A percentile compares a stretch with the other conserved stretches of the same genome.
phyloP scores from a whole-genome alignment of 768 basidiomycete genomes.

The Exsudoporus frostii region DNA sequence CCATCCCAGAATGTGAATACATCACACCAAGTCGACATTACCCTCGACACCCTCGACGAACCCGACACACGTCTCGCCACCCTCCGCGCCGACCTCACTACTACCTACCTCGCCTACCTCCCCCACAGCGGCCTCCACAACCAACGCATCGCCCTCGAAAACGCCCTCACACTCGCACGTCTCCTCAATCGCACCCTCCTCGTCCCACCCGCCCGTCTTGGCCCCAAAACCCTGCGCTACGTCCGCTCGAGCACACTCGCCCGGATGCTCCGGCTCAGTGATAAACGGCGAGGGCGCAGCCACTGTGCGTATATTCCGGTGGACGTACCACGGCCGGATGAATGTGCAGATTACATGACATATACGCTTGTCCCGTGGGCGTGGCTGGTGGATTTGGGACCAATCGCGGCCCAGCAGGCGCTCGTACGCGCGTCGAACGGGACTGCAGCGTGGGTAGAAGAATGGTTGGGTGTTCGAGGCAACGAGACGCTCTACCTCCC shows the following conservation, averaged over 20 bases:
- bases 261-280: constrained; percentile 43
- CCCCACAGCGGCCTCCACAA: constrained; percentile 87
- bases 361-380: constrained; percentile 69
- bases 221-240: constrained; percentile 58
- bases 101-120: constrained; percentile 65
- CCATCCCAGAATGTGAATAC: background rate
- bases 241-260: constrained; percentile 49
- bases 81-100: constrained; percentile 23
- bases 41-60: constrained; percentile 34
- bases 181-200: constrained; percentile 75
- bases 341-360: constrained; percentile 60
- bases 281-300: constrained; percentile 43
- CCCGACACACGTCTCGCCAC: constrained; percentile 2
- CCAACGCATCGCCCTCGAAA: constrained; percentile 83
- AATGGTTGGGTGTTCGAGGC: constrained; percentile 24
- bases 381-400: constrained; percentile 58
- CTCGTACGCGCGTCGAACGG: constrained; percentile 51
- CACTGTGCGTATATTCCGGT: constrained; percentile 47
- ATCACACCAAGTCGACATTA: constrained; percentile 4
- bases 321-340: constrained; percentile 39
- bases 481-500: constrained; percentile 46
- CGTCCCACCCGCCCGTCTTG: constrained; percentile 72
- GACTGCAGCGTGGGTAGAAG: constrained; percentile 32
- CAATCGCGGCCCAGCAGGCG: constrained; percentile 36
- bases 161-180: constrained; percentile 69